phyloP scores from a whole-genome alignment of 2,329 filamentous ascomycete species.

The Trichoderma afroharzianum region DNA sequence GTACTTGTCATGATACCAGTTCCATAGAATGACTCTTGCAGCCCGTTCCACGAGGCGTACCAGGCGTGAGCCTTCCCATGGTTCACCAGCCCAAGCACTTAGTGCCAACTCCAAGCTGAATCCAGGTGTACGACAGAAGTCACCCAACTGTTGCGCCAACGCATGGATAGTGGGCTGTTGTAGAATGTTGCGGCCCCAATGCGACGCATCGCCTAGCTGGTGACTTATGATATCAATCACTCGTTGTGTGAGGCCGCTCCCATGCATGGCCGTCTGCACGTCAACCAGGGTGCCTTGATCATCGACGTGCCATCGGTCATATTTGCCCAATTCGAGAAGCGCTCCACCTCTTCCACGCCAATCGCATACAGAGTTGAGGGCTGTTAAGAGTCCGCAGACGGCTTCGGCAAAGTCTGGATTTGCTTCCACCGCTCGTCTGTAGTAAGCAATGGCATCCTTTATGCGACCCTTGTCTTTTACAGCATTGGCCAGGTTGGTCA shows the following conservation, averaged over 20 bases:
- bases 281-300: constrained; percentile 79
- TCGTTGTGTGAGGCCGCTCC: constrained; percentile 80
- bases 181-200: constrained; percentile 76
- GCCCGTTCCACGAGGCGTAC: constrained; percentile 81
- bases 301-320: constrained; percentile 92
- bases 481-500: constrained; percentile 94
- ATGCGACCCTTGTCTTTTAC: constrained; percentile 95
- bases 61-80: constrained; percentile 85
- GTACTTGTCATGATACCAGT: constrained; percentile 84
- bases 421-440: constrained; percentile 82
- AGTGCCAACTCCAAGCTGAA: constrained; percentile 41
- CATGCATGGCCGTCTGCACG: constrained; percentile 55
- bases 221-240: constrained; percentile 88
- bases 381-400: constrained; percentile 91
- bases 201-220: constrained; percentile 80
- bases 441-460: constrained; percentile 87
- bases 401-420: constrained; percentile 96
- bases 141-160: constrained; percentile 45
- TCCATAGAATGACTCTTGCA: constrained; percentile 71
- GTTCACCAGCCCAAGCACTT: constrained; percentile 63
- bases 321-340: constrained; percentile 64
- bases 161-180: constrained; percentile 50
- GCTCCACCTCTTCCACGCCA: constrained; percentile 90
- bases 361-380: constrained; percentile 92
- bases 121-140: constrained; percentile 35